Evolutionary conservation across 805 yeast species (phyloP), one percentile per base, ranked within the genome.

Genomic region (Kazachstania viticola): DNA sequence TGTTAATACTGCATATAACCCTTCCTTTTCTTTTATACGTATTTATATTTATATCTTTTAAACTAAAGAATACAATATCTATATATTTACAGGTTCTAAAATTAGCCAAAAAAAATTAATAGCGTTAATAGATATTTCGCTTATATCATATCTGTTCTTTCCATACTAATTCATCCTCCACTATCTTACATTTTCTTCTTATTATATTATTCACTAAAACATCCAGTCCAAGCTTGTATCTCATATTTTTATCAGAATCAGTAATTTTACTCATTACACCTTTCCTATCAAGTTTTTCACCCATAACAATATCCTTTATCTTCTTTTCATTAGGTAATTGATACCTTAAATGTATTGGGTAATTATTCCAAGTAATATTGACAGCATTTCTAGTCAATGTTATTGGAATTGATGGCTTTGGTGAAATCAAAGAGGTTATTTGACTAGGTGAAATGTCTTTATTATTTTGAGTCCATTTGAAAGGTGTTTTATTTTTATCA

Each of bases 291-390:
- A 22, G n/a, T 13, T 74, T 82, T 35, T 67, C 66, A 14, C 31
- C 25, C 19, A 73, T 71, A 34, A 87, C 72, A 54, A 69, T 82
- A 31, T 63, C 61, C 46, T 68, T 69, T 35, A 88, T 65, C 37
- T 74, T 79, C 23, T 52, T 40, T 56, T 80, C 83, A 9, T 72
- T 63, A 31, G 97, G 97, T 42, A 91, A 65, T 19, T 94, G 95
- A 67, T 73, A 79, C 29, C 41, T 45, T 17, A 34, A 21, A 27
- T 54, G 59, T 25, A 46, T 44, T 15, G 67, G 65, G 47, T 71
- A 69, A 39, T 65, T 58, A 21, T 48, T 51, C 57, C 63, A 69
- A 14, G 67, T 60, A 25, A 56, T 49, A 27, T 50, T 49, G 19
- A 56, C 41, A 27, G 44, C 38, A 17, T 43, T 44, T 14, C 51